Percentiles rank a stretch among this genome's conserved stretches.
These are phyloP conservation scores for Celoporthe dispersa DNA, from an alignment of 2,329 filamentous ascomycete genomes.

Conservation along the genomic window DNA sequence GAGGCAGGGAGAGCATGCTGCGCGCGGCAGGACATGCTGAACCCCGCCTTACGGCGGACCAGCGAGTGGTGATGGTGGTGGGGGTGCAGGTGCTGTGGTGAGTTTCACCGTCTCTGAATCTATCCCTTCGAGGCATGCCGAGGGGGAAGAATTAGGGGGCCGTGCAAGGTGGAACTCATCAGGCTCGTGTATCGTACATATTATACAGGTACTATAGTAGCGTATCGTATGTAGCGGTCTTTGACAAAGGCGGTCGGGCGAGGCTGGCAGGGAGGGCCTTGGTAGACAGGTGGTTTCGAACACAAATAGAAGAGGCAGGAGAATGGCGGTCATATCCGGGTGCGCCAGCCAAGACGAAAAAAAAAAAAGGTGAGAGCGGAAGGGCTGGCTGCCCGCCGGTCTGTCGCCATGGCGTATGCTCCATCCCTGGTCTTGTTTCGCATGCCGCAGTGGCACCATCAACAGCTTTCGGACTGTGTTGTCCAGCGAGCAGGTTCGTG, in stretches of 20 bases:
- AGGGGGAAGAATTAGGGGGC: background rate
- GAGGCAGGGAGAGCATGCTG: constrained; percentile 4
- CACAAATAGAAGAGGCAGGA: constrained; percentile 24
- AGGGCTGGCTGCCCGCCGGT: too few relatives aligned
- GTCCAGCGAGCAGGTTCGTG: background rate
- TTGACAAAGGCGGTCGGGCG: constrained; percentile 3
- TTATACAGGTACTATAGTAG: background rate
- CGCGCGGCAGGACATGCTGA: background rate
- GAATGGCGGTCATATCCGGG: constrained; percentile 28
- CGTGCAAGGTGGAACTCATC: background rate
- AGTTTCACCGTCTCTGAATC: background rate
- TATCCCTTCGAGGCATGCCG: background rate
- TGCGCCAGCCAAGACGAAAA: constrained; percentile 6
- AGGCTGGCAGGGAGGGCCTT: constrained; percentile 25
- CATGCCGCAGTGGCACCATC: background rate
- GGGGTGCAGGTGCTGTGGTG: background rate
- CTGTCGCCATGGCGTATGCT: background rate
- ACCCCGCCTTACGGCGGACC: background rate
- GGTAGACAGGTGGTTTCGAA: constrained; percentile 15
- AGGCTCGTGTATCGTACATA: background rate
- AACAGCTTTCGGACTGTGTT: background rate
- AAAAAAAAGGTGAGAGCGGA: background rate
- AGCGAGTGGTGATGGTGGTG: background rate
- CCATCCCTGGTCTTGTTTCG: background rate
- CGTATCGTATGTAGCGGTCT: background rate